Conservation (phyloP, 202 grass and related monocot species). For the Saccharum hybrid region DNA sequence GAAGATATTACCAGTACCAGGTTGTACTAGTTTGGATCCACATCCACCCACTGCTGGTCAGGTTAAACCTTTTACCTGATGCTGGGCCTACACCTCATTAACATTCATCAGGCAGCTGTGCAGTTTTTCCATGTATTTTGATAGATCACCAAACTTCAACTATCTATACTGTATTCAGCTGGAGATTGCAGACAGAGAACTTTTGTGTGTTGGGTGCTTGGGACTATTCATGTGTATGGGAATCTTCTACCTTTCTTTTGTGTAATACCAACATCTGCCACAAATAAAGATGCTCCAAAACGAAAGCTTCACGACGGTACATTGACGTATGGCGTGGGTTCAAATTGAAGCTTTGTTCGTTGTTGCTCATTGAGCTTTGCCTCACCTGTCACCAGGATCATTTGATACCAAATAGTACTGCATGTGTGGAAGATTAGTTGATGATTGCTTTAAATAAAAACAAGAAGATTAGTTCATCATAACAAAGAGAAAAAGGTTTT, state of each 20-base stretch:
- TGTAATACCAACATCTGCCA: neutral
- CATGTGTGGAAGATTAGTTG: slow-evolving; percentile 2
- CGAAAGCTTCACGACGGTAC: neutral
- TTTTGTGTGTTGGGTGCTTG: neutral
- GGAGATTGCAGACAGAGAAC: neutral
- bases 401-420: neutral
- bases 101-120: neutral
- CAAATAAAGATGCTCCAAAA: slow-evolving; percentile 12
- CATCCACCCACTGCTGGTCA: neutral
- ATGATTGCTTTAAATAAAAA: neutral
- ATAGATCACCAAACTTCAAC: neutral
- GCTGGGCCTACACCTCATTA: neutral
- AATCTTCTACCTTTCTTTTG: slow-evolving; percentile 15
- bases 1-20: neutral
- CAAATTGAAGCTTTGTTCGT: neutral
- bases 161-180: neutral
- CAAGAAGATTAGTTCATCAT: neutral
- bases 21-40: neutral
- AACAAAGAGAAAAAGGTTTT: slow-evolving; percentile 3
- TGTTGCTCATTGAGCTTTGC: neutral
- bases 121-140: neutral
- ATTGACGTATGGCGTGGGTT: neutral
- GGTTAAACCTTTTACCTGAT: slow-evolving; percentile 2
- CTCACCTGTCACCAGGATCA: neutral
- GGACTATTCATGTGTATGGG: slow-evolving; percentile 12